Conservation (phyloP, 2,329 filamentous ascomycete species). For the Clonostachys rosea region DNA sequence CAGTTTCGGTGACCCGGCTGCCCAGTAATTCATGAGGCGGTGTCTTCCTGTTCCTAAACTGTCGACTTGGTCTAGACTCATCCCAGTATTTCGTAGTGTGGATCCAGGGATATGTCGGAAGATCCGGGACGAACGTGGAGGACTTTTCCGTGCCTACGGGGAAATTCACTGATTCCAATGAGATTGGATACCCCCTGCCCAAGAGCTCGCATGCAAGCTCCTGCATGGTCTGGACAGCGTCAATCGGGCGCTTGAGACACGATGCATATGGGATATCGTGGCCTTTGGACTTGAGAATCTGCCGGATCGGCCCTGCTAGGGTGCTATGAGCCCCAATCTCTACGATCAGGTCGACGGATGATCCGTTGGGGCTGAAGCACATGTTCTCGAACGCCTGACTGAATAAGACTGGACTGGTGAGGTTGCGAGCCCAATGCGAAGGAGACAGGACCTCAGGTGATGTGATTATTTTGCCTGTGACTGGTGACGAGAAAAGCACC, state of each 20-base stretch:
- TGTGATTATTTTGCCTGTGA: slow-evolving; percentile 18
- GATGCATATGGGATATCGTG: no score
- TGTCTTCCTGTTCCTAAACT: slow-evolving; percentile 10
- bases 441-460: not conserved
- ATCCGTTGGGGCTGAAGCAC: no score
- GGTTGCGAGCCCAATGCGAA: slow-evolving; percentile 13
- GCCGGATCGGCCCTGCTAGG: slow-evolving; percentile 3
- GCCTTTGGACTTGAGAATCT: no score
- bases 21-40: slow-evolving; percentile 18
- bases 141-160: no score
- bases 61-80: slow-evolving; percentile 13
- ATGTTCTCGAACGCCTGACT: not conserved
- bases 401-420: slow-evolving; percentile 12
- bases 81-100: slow-evolving; percentile 7
- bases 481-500: slow-evolving; percentile 32
- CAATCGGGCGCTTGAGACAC: no score
- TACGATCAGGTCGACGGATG: not conserved
- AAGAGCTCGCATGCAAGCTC: no score
- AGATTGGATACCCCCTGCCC: no score
- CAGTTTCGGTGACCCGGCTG: slow-evolving; percentile 6
- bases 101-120: slow-evolving; percentile 16
- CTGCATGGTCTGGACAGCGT: no score
- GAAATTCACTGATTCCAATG: no score
- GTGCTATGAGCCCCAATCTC: slow-evolving; percentile 8
- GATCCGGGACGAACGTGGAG: slow-evolving; percentile 5